phyloP scores from a whole-genome alignment of 768 basidiomycete genomes.

The Mycena olivaceomarginata region DNA sequence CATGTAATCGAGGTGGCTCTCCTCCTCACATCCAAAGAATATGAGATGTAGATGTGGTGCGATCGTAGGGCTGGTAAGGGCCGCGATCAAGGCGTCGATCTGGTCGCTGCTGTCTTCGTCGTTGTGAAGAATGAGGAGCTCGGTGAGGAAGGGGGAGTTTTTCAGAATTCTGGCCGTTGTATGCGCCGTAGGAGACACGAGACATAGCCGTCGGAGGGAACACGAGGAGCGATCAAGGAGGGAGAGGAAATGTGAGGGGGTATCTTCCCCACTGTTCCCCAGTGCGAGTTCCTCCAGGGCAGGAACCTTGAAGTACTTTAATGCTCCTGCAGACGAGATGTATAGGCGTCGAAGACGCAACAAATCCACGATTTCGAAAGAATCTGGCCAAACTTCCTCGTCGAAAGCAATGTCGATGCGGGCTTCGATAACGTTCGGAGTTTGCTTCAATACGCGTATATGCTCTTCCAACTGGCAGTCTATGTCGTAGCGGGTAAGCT shows the following conservation, averaged over 20 bases:
- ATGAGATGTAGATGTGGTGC: not conserved
- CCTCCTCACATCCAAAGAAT: not conserved
- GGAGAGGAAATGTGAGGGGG: not conserved
- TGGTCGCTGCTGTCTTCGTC: too few relatives aligned
- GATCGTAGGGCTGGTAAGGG: not conserved
- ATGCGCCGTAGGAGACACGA: too few relatives aligned
- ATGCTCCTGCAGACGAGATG: not conserved
- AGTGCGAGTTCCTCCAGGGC: not conserved
- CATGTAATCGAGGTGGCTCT: not conserved
- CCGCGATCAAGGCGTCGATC: too few relatives aligned
- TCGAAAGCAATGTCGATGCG: not conserved
- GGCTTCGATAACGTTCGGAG: conserved; percentile 14
- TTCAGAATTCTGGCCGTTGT: too few relatives aligned
- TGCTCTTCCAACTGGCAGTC: conserved; percentile 2
- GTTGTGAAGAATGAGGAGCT: too few relatives aligned
- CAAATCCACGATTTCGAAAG: not conserved
- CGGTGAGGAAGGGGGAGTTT: too few relatives aligned
- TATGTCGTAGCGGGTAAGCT: conserved; percentile 12
- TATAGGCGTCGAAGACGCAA: not conserved
- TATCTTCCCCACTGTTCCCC: not conserved
- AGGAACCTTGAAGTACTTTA: conserved; percentile 6
- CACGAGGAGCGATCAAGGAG: not conserved
- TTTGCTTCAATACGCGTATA: not conserved
- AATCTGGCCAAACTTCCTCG: not conserved
- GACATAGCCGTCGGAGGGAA: not conserved